These are phyloP conservation scores for Rhizopus sp. DNA, from an alignment of 371 early-diverging fungal species.

Conservation along the genomic window DNA sequence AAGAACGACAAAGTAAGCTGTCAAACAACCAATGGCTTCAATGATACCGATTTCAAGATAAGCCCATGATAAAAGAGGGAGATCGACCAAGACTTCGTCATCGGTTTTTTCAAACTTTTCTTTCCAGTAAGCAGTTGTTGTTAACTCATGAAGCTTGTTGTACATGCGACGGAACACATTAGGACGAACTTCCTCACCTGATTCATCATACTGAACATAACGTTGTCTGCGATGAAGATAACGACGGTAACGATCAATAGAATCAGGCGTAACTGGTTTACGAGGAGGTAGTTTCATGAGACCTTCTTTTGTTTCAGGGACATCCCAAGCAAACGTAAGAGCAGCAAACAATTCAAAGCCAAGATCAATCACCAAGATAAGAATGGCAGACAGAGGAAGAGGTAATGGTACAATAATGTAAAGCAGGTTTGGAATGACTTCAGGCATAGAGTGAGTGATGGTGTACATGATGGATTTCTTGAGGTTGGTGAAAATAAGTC, in stretches of 20 bases:
- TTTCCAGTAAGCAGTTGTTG: constrained; percentile 62
- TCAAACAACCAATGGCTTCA: constrained; percentile 70
- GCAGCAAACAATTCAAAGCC: constrained; percentile 91
- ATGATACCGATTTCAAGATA: constrained; percentile 89
- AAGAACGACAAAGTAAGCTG: constrained; percentile 78
- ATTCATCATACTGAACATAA: constrained; percentile 44
- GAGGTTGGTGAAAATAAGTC: constrained; percentile 92
- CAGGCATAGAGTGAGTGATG: constrained; percentile 85
- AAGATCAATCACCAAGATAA: constrained; percentile 90
- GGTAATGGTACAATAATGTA: constrained; percentile 91
- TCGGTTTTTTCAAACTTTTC: constrained; percentile 66
- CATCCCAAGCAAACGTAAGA: constrained; percentile 92
- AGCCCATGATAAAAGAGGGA: constrained; percentile 78
- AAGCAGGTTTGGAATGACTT: constrained; percentile 81
- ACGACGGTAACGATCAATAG: constrained; percentile 69
- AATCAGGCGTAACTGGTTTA: constrained; percentile 79
- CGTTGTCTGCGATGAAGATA: constrained; percentile 49
- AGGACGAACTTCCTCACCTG: constrained; percentile 49
- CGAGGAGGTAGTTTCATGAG: constrained; percentile 91
- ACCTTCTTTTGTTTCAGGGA: constrained; percentile 73
- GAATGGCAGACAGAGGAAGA: constrained; percentile 77
- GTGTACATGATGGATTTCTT: constrained; percentile 95
- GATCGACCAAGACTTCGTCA: constrained; percentile 89
- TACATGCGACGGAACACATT: constrained; percentile 24
- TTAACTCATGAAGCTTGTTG: constrained; percentile 43